These are phyloP conservation scores for Akanthomyces dipterigenus DNA, from an alignment of 2,329 filamentous ascomycete genomes.

Conservation along the genomic window DNA sequence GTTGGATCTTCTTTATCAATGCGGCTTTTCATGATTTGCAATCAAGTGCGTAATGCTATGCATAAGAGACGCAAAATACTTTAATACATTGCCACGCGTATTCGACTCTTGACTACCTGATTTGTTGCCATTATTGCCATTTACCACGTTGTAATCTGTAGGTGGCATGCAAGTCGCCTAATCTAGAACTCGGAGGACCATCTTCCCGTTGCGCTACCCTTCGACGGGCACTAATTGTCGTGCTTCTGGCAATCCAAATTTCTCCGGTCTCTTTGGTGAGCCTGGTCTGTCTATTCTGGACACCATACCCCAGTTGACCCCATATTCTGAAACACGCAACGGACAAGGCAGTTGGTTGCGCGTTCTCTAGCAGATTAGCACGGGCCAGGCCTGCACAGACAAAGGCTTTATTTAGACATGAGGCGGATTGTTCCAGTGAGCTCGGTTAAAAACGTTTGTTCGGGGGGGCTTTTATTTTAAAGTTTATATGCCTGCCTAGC, in stretches of 20 bases:
- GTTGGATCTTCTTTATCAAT: neutral
- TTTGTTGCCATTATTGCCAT: neutral
- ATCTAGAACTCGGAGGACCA: neutral
- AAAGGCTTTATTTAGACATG: neutral
- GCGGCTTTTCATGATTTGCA: neutral
- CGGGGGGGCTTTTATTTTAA: neutral
- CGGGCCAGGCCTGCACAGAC: slow-evolving; percentile 6
- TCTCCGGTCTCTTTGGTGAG: neutral
- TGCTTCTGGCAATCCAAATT: neutral
- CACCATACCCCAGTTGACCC: neutral
- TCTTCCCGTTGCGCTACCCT: neutral
- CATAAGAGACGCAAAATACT: neutral
- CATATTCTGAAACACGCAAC: slow-evolving; percentile 2
- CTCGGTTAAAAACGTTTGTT: neutral
- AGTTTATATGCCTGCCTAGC: neutral
- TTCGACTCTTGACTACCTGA: neutral
- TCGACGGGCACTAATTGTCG: neutral
- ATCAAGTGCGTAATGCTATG: neutral
- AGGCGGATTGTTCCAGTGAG: neutral
- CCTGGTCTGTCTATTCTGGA: neutral
- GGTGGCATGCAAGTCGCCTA: neutral
- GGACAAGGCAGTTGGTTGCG: neutral
- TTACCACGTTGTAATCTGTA: neutral
- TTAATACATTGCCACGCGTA: too few species aligned
- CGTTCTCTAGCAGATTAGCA: neutral